These are phyloP conservation scores for Thalassiosira delicatula DNA, from an alignment of 352 stramenopile species.

Conservation along the genomic window DNA sequence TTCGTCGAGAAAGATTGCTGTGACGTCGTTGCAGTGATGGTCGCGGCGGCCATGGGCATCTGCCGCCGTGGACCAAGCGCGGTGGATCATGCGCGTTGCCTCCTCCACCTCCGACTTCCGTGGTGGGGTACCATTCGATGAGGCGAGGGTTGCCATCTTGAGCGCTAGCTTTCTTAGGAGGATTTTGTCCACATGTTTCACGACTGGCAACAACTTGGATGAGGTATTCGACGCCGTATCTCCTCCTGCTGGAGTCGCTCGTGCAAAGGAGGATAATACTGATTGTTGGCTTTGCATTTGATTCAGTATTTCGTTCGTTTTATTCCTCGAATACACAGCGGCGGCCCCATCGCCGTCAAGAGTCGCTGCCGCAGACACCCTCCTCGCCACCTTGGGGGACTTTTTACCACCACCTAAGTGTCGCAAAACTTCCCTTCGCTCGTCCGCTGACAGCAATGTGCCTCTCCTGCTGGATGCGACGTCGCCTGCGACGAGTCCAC, in stretches of 20 bases:
- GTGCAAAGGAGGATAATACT: conserved; percentile 49
- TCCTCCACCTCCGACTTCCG: conserved; percentile 37
- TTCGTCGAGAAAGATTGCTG: not conserved
- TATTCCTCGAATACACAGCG: conserved; percentile 20
- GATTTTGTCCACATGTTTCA: conserved; percentile 65
- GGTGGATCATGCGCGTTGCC: conserved; percentile 20
- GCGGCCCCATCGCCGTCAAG: not conserved
- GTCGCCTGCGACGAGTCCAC: conserved; percentile 67
- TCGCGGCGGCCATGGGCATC: not conserved
- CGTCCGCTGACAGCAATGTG: conserved; percentile 66
- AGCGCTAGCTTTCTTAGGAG: conserved; percentile 62
- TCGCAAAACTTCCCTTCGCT: conserved; percentile 61
- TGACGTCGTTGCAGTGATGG: not conserved
- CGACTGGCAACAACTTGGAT: conserved; percentile 70
- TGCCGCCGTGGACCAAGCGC: conserved; percentile 20
- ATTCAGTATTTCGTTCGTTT: conserved; percentile 80
- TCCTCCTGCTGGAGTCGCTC: not conserved
- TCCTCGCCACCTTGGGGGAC: conserved; percentile 10
- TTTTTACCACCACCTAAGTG: conserved; percentile 59
- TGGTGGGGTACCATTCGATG: not conserved
- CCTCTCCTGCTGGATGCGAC: conserved; percentile 19
- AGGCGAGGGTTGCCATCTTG: conserved; percentile 24
- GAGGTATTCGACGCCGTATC: too few relatives aligned
- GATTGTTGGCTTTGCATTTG: conserved; percentile 81
- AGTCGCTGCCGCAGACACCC: not conserved